phyloP scores from a whole-genome alignment of 345 rosid species.

The Pugionium dolabratum region DNA sequence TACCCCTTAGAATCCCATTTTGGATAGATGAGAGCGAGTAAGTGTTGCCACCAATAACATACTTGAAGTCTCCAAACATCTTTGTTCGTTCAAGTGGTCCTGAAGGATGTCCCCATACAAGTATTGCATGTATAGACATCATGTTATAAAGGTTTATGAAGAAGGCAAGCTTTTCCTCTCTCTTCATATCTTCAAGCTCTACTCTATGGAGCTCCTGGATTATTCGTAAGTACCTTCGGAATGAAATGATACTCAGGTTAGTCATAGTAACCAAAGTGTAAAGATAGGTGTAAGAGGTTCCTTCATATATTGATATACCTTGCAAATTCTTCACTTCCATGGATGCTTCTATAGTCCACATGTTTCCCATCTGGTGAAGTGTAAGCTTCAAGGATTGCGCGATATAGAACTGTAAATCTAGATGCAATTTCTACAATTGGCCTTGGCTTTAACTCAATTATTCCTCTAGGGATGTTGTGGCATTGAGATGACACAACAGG shows the following conservation, averaged over 20 bases:
- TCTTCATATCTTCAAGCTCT: slow-evolving; percentile 58
- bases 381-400: slow-evolving; percentile 76
- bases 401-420: slow-evolving; percentile 63
- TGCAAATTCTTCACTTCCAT: slow-evolving; percentile 95
- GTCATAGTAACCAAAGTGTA: not conserved
- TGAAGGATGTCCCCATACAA: slow-evolving; percentile 67
- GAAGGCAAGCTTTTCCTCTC: slow-evolving; percentile 84
- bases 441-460: slow-evolving; percentile 72
- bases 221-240: slow-evolving; percentile 66
- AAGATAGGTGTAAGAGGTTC: slow-evolving; percentile 7
- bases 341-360: slow-evolving; percentile 83
- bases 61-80: slow-evolving; percentile 75
- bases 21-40: slow-evolving; percentile 83
- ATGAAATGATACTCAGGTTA: slow-evolving; percentile 1
- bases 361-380: slow-evolving; percentile 74
- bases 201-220: slow-evolving; percentile 84
- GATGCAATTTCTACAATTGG: slow-evolving; percentile 65
- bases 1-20: slow-evolving; percentile 80
- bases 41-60: slow-evolving; percentile 70
- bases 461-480: slow-evolving; percentile 78
- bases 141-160: slow-evolving; percentile 82
- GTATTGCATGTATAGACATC: slow-evolving; percentile 86
- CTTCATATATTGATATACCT: slow-evolving; percentile 46
- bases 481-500: slow-evolving; percentile 75
- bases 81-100: slow-evolving; percentile 72